Evolutionary conservation across 768 basidiomycete genomes (phyloP), one percentile per base, ranked within the genome.

Genomic region (Macrocybe gigantea): DNA sequence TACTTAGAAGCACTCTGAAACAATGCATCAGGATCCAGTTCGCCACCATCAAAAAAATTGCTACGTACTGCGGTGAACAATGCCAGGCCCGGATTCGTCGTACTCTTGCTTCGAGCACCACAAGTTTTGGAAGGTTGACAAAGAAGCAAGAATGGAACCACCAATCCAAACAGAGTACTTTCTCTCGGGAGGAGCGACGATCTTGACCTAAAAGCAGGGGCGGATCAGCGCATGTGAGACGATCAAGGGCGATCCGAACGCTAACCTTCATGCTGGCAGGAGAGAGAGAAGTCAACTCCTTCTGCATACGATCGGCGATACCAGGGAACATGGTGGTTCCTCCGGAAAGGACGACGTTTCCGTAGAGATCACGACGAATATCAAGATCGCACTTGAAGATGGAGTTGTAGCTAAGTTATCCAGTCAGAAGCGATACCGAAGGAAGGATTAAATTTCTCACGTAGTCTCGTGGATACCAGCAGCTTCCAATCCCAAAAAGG

Each of bases 91-190:
- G 48, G 77, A 78, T 66, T 89, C 91, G 64, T 93, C 91, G 70
- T 93, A 93, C 72, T 93, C 92, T 61, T 91, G 88, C 70, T 90
- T 90, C 49, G 85, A 83, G 70, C 86, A 86, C 92, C 93, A 96
- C 70, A 94, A 72, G 65, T 93, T 93, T 75, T 95, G 93, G 93
- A 95, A 95, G 57, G 93, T 94, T 62, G 82, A 86, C 43, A 96
- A 79, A 32, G 90, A 93, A 39, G 92, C 93, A 56, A 89, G 71
- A 59, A 88, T 89, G 38, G 84, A 86, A 50, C 86, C 87, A 72
- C 87, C 87, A 58, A 93, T 93, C 89, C 93, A 96, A 69, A 94
- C 93, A 47, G 89, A 92, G 79, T 93, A 93, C 67, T 91, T 95
- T 59, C 92, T 76, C 75, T 95, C 92, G 47, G 92, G 91, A 44